Evolutionary conservation across 2,329 filamentous ascomycete genomes (phyloP), one percentile per base, ranked within the genome.

Genomic region (Fusarium siculi): DNA sequence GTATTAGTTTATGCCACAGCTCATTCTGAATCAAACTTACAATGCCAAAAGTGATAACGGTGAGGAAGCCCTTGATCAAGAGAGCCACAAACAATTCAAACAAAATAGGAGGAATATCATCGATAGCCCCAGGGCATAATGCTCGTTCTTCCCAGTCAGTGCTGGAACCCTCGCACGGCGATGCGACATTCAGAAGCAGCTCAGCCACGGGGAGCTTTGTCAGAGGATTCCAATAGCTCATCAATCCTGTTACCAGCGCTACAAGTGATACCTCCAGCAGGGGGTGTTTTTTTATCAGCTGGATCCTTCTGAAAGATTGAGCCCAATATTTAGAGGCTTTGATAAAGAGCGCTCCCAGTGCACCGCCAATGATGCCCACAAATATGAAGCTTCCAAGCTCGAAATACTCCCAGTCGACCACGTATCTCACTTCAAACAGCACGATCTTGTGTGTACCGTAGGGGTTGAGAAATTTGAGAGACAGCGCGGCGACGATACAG

Each of bases 381-480:
- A 96, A 82, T 56, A 97, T 91, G 81, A 98, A 99, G 63, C 90
- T 91, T 42, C 89, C 87, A 55, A 99, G 88, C 81, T 99, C 96
- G 79, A 98, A 98, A 78, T 94, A 94, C 74, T 94, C 91, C 96
- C 96, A 99, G 79, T 98, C 96, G 2, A 91, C 89, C 16, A 93
- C 81, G 79, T 98, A 99, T 16, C 95, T 91, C 56, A 99, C 95
- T 81, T 98, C 91, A 80, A 99, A 99, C 78, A 98, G 88, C 76
- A 99, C 96, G 72, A 99, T 97, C 83, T 99, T 98, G 80, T 93
- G 91, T 0, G 95, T 98, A 36, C 96, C 96, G 77, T 98, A 99
- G 0, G 96, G 96, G 77, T 99, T 97, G 42, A 98, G 86, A 74
- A 98, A 98, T 79, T 98, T 98, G 75, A 99, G 86, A 3, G 95